These are phyloP conservation scores for Tillandsia leiboldiana DNA, from an alignment of 176 grass and related monocot species.

Conservation along the genomic window DNA sequence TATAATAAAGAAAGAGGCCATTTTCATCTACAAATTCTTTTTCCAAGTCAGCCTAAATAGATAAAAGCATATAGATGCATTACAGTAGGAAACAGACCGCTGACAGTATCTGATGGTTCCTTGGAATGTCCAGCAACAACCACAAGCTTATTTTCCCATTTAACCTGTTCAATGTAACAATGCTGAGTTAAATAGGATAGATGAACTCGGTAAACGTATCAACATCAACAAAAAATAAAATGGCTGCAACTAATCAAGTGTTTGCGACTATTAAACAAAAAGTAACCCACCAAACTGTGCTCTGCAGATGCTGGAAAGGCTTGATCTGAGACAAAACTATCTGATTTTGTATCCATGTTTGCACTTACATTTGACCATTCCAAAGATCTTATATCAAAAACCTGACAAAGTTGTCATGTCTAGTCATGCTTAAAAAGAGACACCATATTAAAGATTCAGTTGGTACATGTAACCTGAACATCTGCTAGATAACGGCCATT, in stretches of 20 bases:
- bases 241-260: too few species aligned
- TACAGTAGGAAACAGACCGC: conserved; percentile 33
- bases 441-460: neutral
- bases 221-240: too few species aligned
- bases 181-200: neutral
- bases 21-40: neutral
- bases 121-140: conserved; percentile 69
- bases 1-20: neutral
- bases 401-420: conserved; percentile 27
- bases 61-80: neutral
- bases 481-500: conserved; percentile 85
- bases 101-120: conserved; percentile 54
- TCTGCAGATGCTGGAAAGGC: conserved; percentile 55
- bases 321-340: conserved; percentile 26
- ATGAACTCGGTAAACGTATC: neutral
- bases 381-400: conserved; percentile 75
- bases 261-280: conserved; percentile 10
- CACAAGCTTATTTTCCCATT: conserved; percentile 72
- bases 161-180: conserved; percentile 38
- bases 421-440: neutral
- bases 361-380: conserved; percentile 52
- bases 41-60: too few species aligned
- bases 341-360: conserved; percentile 29
- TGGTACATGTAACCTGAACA: conserved; percentile 43
- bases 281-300: conserved; percentile 64